These are phyloP conservation scores for Chlorella sp. DNA, from an alignment of 139 green algal genomes.

Conservation along the genomic window DNA sequence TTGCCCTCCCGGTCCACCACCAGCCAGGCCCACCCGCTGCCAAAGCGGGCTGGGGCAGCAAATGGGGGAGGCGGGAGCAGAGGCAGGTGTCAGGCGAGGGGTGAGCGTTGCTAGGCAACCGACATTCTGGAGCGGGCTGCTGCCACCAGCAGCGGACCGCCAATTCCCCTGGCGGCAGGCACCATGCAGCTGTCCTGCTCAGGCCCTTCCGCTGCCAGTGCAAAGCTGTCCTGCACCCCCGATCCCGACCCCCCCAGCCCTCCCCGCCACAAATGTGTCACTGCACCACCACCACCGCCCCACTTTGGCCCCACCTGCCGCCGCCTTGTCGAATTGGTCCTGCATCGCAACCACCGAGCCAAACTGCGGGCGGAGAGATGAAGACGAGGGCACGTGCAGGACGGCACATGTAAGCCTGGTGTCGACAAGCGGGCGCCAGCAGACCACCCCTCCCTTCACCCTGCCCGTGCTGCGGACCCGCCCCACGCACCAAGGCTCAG, in stretches of 20 bases:
- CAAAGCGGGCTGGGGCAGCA: conserved; percentile 85
- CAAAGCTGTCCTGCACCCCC: background rate
- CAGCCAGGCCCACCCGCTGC: conserved; percentile 96
- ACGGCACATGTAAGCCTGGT: conserved; percentile 44
- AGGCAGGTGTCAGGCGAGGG: background rate
- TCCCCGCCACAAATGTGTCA: no score
- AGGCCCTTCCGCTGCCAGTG: background rate
- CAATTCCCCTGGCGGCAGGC: no score
- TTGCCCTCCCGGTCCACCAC: conserved; percentile 75
- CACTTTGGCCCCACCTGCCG: conserved; percentile 6
- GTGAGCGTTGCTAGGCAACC: no score
- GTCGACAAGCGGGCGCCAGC: no score
- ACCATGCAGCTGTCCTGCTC: no score
- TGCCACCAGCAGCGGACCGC: no score
- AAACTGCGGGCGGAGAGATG: conserved; percentile 57
- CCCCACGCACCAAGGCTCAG: no score
- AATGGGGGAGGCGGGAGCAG: no score
- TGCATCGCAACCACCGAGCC: conserved; percentile 88
- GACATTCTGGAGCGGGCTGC: no score
- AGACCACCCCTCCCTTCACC: no score
- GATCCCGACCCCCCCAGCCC: background rate
- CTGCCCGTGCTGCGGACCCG: no score
- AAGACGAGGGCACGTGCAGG: background rate
- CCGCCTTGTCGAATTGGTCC: conserved; percentile 84
- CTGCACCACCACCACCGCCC: no score